Conservation (phyloP, 2,329 filamentous ascomycete species). For the Emmonsiellopsis sp. region DNA sequence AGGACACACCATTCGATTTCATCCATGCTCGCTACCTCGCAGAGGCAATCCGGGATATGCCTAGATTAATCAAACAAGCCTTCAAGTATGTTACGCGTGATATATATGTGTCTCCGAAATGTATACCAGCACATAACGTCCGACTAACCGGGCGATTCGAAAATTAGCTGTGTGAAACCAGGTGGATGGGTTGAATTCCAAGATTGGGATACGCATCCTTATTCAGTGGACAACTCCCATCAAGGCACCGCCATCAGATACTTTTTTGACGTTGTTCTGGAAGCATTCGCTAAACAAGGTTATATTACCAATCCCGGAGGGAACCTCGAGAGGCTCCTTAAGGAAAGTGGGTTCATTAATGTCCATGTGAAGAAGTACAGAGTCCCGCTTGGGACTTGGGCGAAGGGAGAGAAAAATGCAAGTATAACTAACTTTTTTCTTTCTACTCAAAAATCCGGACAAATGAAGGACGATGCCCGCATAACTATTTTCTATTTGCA, state of each 20-base stretch:
- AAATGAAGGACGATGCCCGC: too few relatives aligned
- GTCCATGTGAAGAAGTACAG: constrained; percentile 11
- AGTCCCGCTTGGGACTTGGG: constrained; percentile 19
- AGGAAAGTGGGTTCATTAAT: constrained; percentile 17
- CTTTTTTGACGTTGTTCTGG: background rate
- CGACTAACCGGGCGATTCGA: too few relatives aligned
- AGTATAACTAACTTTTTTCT: background rate
- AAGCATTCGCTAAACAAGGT: constrained; percentile 1
- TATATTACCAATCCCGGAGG: background rate
- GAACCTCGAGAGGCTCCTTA: constrained; percentile 12
- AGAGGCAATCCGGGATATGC: constrained; percentile 23
- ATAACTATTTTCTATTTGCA: background rate
- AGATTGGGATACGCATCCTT: constrained; percentile 19
- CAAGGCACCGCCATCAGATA: constrained; percentile 1
- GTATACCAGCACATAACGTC: too few relatives aligned
- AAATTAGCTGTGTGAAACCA: constrained; percentile 14
- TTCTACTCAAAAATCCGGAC: background rate
- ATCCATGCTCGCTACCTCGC: constrained; percentile 26
- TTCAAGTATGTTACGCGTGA: constrained; percentile 1
- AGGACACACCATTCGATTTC: constrained; percentile 21
- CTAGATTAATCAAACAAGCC: constrained; percentile 5
- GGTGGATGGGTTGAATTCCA: constrained; percentile 36
- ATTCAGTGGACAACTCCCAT: background rate
- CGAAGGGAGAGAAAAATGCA: constrained; percentile 16
- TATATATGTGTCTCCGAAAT: too few relatives aligned